Conservation (phyloP, 2,329 filamentous ascomycete species). For the Colletotrichum sp. region DNA sequence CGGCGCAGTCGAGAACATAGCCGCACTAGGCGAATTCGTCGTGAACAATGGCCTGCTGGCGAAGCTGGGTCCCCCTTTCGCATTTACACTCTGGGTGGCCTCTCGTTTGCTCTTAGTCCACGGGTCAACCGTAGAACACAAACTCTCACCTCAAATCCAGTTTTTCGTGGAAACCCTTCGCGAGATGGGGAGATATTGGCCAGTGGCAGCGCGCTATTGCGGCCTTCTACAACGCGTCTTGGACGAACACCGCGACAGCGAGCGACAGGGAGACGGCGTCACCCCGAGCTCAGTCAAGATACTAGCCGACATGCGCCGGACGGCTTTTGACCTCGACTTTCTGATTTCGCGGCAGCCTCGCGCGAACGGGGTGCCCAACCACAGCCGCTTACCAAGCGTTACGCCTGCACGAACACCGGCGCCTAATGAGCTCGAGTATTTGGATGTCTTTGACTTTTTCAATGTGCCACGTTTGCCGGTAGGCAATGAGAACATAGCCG, state of each 20-base stretch:
- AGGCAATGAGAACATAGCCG: conserved; percentile 37
- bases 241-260: conserved; percentile 83
- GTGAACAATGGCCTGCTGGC: conserved; percentile 75
- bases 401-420: conserved; percentile 73
- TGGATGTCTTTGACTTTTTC: conserved; percentile 95
- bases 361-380: conserved; percentile 31
- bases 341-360: conserved; percentile 83
- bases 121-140: conserved; percentile 86
- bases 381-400: conserved; percentile 53
- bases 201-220: conserved; percentile 83
- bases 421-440: conserved; percentile 84
- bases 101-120: conserved; percentile 87
- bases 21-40: conserved; percentile 79
- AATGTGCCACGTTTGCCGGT: conserved; percentile 79
- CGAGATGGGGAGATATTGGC: conserved; percentile 84
- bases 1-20: conserved; percentile 82
- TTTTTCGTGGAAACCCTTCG: conserved; percentile 84
- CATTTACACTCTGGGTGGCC: conserved; percentile 91
- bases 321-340: conserved; percentile 89
- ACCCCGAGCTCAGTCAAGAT: conserved; percentile 87
- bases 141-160: conserved; percentile 78
- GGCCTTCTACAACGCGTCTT: conserved; percentile 81
- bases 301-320: conserved; percentile 88
- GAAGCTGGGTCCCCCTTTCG: conserved; percentile 88
- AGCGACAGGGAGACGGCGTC: conserved; percentile 74